These are phyloP conservation scores for Scalesia atractyloides DNA, from an alignment of 129 eudicot genomes.

Conservation along the genomic window DNA sequence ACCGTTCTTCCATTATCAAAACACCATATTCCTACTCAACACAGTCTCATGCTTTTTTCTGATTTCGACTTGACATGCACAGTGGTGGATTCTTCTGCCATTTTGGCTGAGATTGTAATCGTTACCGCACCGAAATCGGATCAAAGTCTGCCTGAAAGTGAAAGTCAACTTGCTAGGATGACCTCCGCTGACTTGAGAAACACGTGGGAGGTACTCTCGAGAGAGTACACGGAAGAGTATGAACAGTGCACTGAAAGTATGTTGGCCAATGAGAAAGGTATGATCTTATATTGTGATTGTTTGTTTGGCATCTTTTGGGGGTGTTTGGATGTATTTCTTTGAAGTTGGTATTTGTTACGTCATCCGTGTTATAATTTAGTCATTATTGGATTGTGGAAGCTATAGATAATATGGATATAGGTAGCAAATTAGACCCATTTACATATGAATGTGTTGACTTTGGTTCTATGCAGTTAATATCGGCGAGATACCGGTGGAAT, in stretches of 20 bases:
- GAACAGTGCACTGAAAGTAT: constrained; percentile 81
- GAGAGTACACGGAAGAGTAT: constrained; percentile 77
- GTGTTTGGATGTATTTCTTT: not conserved
- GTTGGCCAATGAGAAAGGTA: constrained; percentile 55
- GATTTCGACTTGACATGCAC: constrained; percentile 98
- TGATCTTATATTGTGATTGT: not conserved
- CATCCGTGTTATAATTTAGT: not conserved
- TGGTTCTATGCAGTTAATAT: too few relatives aligned
- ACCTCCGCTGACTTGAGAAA: constrained; percentile 68
- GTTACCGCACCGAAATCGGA: constrained; percentile 75
- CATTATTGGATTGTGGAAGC: not conserved
- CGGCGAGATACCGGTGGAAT: too few relatives aligned
- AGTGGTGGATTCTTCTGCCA: constrained; percentile 87
- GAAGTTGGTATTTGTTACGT: not conserved
- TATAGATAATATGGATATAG: not conserved
- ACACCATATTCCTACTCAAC: constrained; percentile 51
- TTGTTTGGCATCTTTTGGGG: not conserved
- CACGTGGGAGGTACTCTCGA: constrained; percentile 71
- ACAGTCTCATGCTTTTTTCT: constrained; percentile 62
- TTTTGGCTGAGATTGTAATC: constrained; percentile 86
- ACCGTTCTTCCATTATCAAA: constrained; percentile 71
- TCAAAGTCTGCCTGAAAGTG: constrained; percentile 41
- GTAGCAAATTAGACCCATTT: not conserved
- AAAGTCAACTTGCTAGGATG: constrained; percentile 63
- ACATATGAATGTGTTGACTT: not conserved